Evolutionary conservation across 106 monocot genomes (phyloP), one percentile per base, ranked within the genome.

Genomic region (Dioscorea dumetorum): DNA sequence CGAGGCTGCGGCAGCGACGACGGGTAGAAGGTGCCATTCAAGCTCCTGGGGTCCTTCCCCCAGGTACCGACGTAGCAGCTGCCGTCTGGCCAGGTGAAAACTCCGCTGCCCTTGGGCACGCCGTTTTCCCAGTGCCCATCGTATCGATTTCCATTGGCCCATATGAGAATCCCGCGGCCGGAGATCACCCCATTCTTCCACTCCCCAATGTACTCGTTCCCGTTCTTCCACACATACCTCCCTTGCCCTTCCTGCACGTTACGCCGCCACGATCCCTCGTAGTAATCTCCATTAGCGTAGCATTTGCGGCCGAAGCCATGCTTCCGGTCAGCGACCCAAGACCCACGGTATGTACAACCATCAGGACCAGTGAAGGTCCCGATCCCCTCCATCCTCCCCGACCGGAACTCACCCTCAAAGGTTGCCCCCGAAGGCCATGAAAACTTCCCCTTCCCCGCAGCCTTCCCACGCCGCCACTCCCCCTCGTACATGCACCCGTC

Each of bases 401-500:
- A 70, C 17, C 71, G 57, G 68, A 89, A 82, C 63, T 79, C 75
- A 32, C 85, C 88, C 61, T 89, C 85, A 72, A 80, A 90, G 0
- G 86, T 85, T 14, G 82, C 90, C 23, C 85, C 85, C 13, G 85
- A 82, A 16, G 90, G 85, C 90, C 85, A 85, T 21, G 85, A 90
- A 79, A 90, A 85, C 70, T 80, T 80, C 2, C 90, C 90, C 62
- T 70, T 65, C 62, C 90, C 90, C 57, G 82, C 48, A 11, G 89
- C 85, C 77, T 82, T 85, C 15, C 82, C 89, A n/a, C 82, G 79
- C 48, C 79, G 70, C 82, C 85, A 85, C 51, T 82, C 73, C 1
- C 85, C 89, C 72, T 85, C 82, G 79, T 89, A 85, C 82, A 82
- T 80, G 70, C 88, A 85, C 50, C 88, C 88, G 71, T 89, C 88